phyloP scores from a whole-genome alignment of 2,329 filamentous ascomycete species.

The Aspergillus udagawae region DNA sequence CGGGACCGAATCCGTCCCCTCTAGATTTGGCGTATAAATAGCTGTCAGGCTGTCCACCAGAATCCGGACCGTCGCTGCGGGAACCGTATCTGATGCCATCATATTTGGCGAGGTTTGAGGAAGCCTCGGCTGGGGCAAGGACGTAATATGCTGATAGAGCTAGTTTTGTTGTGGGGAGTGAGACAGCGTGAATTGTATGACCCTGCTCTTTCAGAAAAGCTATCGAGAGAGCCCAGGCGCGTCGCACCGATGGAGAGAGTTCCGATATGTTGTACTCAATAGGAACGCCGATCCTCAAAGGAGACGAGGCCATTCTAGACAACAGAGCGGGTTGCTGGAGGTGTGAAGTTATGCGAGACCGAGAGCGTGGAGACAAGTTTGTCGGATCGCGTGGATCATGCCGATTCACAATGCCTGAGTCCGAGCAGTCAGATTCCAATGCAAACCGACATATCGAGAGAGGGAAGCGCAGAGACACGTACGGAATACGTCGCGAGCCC shows the following conservation, averaged over 20 bases:
- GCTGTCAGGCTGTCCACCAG: slow-evolving; percentile 49
- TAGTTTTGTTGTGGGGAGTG: slow-evolving; percentile 75
- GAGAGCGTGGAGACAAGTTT: slow-evolving; percentile 56
- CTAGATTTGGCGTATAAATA: slow-evolving; percentile 71
- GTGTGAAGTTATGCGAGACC: slow-evolving; percentile 48
- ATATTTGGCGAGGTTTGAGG: slow-evolving; percentile 94
- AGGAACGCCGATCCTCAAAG: slow-evolving; percentile 56
- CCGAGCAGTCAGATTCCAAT: slow-evolving; percentile 27
- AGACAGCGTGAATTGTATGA: slow-evolving; percentile 69
- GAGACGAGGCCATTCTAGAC: slow-evolving; percentile 20
- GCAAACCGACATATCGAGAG: neutral
- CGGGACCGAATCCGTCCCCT: slow-evolving; percentile 70
- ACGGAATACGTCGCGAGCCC: slow-evolving; percentile 51
- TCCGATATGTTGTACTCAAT: slow-evolving; percentile 85
- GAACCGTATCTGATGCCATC: slow-evolving; percentile 91
- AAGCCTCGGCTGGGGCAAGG: slow-evolving; percentile 89
- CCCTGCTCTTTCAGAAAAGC: slow-evolving; percentile 59
- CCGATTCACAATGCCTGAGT: slow-evolving; percentile 49
- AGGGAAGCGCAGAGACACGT: slow-evolving; percentile 29
- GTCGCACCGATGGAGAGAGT: slow-evolving; percentile 64
- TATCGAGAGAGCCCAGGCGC: slow-evolving; percentile 65
- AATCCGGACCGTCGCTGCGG: slow-evolving; percentile 48
- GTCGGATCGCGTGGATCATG: slow-evolving; percentile 73
- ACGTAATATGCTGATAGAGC: slow-evolving; percentile 94
- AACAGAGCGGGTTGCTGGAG: slow-evolving; percentile 26